phyloP scores from a whole-genome alignment of 495 filamentous ascomycete species.

The Tricharina praecox region DNA sequence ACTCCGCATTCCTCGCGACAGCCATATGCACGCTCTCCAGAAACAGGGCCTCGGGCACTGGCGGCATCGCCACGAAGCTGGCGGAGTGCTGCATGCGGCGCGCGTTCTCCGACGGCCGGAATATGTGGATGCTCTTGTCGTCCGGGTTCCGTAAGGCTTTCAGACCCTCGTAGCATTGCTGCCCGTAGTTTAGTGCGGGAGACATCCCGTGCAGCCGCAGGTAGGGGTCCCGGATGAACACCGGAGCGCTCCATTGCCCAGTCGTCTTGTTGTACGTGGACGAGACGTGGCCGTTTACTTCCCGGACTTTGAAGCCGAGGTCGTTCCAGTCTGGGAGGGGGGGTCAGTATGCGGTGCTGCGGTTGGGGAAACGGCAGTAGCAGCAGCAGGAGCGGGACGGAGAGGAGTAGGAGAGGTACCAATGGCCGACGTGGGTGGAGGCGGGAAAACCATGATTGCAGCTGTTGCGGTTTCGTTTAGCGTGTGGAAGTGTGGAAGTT shows the following conservation, averaged over 20 bases:
- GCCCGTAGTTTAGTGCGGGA: constrained; percentile 75
- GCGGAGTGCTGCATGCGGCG: constrained; percentile 62
- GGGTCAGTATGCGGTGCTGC: neutral
- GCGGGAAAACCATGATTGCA: constrained; percentile 52
- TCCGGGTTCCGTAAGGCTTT: constrained; percentile 71
- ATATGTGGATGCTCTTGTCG: constrained; percentile 48
- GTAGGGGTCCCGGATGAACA: constrained; percentile 59
- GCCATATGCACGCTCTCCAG: constrained; percentile 56
- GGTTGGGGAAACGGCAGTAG: neutral
- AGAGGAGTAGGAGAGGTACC: constrained; percentile 31
- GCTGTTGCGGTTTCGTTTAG: too few species aligned
- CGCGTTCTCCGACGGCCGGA: constrained; percentile 69
- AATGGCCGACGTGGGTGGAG: constrained; percentile 63
- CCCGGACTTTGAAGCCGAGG: constrained; percentile 77
- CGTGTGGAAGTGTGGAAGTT: too few species aligned
- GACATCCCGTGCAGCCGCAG: constrained; percentile 78
- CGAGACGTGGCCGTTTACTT: constrained; percentile 70
- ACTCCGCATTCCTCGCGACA: constrained; percentile 70
- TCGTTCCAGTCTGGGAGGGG: constrained; percentile 56
- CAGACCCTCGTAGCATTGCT: constrained; percentile 85
- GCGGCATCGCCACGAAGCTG: constrained; percentile 60
- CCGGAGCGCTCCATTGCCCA: constrained; percentile 55
- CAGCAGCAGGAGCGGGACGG: neutral
- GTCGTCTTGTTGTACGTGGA: constrained; percentile 51
- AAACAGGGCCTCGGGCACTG: constrained; percentile 56